phyloP scores from a whole-genome alignment of 768 basidiomycete genomes.

The Daedalea quercina region DNA sequence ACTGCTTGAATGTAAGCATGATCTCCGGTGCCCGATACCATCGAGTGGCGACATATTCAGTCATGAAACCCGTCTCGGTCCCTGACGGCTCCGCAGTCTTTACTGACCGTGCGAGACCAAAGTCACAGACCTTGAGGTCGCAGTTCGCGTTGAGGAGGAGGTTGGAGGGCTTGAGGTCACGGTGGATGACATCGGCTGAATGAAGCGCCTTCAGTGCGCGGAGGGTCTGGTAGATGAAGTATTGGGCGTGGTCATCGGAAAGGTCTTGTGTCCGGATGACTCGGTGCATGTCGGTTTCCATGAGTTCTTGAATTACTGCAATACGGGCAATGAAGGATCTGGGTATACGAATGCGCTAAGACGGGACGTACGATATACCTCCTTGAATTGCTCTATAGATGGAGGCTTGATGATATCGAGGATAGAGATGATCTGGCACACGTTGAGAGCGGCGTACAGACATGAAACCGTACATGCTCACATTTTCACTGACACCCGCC shows the following conservation, averaged over 20 bases:
- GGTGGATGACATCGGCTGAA: conserved; percentile 92
- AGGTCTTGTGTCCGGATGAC: conserved; percentile 94
- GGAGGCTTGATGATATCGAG: conserved; percentile 83
- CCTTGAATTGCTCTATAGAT: conserved; percentile 77
- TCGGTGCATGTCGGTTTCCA: conserved; percentile 96
- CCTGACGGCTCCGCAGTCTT: conserved; percentile 81
- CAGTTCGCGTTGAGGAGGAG: conserved; percentile 96
- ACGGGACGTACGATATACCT: conserved; percentile 61
- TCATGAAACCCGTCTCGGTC: conserved; percentile 72
- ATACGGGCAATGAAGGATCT: not conserved
- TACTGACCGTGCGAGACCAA: conserved; percentile 88
- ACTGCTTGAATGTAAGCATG: conserved; percentile 99
- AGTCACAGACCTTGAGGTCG: conserved; percentile 93
- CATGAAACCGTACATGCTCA: conserved; percentile 24
- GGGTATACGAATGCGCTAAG: not conserved
- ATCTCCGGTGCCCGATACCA: conserved; percentile 99
- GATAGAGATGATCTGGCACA: conserved; percentile 77
- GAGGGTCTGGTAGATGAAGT: conserved; percentile 91
- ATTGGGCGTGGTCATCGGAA: conserved; percentile 92
- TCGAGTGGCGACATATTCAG: conserved; percentile 95
- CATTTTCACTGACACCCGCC: conserved; percentile 86
- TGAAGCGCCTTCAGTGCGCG: conserved; percentile 95
- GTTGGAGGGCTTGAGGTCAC: conserved; percentile 96
- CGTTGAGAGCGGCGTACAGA: not conserved
- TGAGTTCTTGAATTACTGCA: conserved; percentile 82